Percentiles rank a stretch among this genome's conserved stretches.
Conservation (phyloP, 2,329 filamentous ascomycete species). For the Ilyonectria destructans region DNA sequence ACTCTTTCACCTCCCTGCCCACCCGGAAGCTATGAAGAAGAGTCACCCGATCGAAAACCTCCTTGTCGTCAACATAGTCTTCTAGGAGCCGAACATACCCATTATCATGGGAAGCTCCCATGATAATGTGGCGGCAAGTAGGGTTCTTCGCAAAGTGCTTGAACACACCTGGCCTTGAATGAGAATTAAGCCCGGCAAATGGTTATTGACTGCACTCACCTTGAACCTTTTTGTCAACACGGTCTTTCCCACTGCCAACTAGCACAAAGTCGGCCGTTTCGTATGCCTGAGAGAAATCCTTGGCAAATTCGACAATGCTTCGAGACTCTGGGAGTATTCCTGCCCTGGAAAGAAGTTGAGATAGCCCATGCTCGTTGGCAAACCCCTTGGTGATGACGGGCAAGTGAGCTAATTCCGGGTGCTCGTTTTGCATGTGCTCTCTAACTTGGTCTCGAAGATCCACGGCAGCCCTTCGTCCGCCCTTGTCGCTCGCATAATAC, state of each 20-base stretch:
- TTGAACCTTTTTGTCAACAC: neutral
- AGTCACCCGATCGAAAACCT: neutral
- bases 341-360: neutral
- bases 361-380: conserved; percentile 6
- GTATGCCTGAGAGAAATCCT: conserved; percentile 10
- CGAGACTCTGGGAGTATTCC: conserved; percentile 1
- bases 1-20: neutral
- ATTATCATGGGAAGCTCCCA: conserved; percentile 16
- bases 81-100: conserved; percentile 5
- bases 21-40: conserved; percentile 10
- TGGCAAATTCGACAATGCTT: neutral
- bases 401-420: neutral
- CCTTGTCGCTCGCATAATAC: neutral
- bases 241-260: conserved; percentile 8
- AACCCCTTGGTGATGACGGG: conserved; percentile 9
- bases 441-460: neutral
- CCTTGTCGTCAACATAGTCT: neutral
- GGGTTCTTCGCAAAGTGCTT: conserved; percentile 5
- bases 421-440: neutral
- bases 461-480: neutral
- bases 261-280: conserved; percentile 10
- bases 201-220: neutral
- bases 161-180: neutral
- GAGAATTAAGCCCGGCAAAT: neutral
- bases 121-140: conserved; percentile 1